Percentiles rank a stretch among this genome's conserved stretches.
Conservation (phyloP, 202 grass and related monocot genomes). For the Tripidium arundinaceum region DNA sequence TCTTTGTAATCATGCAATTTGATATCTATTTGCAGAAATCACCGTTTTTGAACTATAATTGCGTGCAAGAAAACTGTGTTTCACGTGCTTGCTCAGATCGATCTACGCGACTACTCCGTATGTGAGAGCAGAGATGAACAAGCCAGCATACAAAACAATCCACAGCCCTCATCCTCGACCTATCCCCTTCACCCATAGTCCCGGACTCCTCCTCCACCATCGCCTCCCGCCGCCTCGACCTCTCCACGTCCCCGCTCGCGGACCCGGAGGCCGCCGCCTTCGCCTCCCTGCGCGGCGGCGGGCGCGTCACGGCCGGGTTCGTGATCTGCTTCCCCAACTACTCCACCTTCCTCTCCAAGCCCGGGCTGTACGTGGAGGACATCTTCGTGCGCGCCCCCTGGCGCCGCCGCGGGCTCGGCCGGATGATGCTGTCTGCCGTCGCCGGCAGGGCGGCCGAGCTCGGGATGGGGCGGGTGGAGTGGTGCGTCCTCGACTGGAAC, state of each 20-base stretch:
- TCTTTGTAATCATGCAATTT: no score
- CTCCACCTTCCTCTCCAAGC: constrained; percentile 26
- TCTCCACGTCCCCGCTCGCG: constrained; percentile 14
- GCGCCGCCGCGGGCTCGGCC: constrained; percentile 72
- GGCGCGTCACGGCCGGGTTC: constrained; percentile 28
- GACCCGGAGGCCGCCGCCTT: constrained; percentile 27
- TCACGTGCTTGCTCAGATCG: background rate
- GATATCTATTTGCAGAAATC: background rate
- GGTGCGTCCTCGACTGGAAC: constrained; percentile 93
- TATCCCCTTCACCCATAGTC: background rate
- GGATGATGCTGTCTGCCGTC: constrained; percentile 73
- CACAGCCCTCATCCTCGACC: constrained; percentile 12
- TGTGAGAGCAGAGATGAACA: background rate
- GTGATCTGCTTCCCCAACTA: constrained; percentile 37
- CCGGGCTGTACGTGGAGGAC: constrained; percentile 25
- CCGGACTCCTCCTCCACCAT: constrained; percentile 1
- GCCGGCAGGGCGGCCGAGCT: constrained; percentile 59
- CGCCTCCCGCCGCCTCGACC: constrained; percentile 23
- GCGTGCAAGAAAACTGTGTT: background rate
- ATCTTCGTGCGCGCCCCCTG: constrained; percentile 76
- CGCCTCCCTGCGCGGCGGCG: constrained; percentile 12
- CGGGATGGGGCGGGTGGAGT: constrained; percentile 86
- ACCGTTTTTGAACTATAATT: background rate
- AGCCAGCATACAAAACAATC: no score
- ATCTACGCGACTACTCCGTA: no score